Conservation (phyloP, 768 basidiomycete genomes). For the Lyophyllum decastes region DNA sequence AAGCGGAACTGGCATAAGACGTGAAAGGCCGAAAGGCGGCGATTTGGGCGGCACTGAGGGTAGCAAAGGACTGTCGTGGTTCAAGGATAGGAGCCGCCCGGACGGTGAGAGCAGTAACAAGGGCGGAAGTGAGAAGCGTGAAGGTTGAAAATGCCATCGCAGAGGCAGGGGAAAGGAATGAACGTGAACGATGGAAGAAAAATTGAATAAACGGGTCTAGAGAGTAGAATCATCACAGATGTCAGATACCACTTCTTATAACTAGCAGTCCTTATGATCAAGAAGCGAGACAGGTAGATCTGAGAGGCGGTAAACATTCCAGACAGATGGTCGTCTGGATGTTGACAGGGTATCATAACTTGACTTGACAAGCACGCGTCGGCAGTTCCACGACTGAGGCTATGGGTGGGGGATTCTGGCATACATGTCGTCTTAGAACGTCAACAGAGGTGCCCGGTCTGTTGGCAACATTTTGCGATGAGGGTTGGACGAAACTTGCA, state of each 20-base stretch:
- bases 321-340: slow-evolving; percentile 5
- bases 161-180: slow-evolving; percentile 2
- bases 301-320: neutral
- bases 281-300: neutral
- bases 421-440: no score
- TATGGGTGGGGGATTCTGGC: no score
- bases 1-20: slow-evolving; percentile 50
- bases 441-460: no score
- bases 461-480: no score
- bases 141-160: slow-evolving; percentile 11
- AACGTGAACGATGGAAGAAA: neutral
- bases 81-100: slow-evolving; percentile 19
- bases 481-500: no score
- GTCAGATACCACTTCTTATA: no score
- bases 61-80: slow-evolving; percentile 37
- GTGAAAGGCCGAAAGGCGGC: slow-evolving; percentile 47
- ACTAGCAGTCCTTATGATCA: no score
- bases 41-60: slow-evolving; percentile 42
- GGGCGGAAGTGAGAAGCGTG: neutral
- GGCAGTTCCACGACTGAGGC: no score
- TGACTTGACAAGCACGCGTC: neutral
- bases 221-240: neutral
- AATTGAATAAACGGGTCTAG: neutral
- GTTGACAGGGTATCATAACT: slow-evolving; percentile 1
- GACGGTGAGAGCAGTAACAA: neutral